Evolutionary conservation across 768 basidiomycete genomes (phyloP).

Genomic region (Mycena chlorophos): DNA sequence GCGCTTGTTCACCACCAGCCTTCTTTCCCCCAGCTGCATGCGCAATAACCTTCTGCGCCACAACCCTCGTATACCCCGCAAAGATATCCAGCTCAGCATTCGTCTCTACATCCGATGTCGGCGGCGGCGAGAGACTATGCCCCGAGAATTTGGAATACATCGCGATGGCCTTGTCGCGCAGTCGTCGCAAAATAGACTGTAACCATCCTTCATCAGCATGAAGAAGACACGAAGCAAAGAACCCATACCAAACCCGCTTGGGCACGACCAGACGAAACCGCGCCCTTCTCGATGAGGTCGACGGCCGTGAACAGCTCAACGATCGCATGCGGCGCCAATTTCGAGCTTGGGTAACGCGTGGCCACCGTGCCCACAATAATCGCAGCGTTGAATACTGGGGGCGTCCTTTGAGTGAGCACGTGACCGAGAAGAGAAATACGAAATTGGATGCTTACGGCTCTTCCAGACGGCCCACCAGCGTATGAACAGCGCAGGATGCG

Average conservation of each 20-base stretch:
- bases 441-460: constrained; percentile 20
- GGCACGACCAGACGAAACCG: constrained; percentile 38
- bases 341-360: constrained; percentile 39
- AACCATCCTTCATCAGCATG: background rate
- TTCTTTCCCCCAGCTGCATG: background rate
- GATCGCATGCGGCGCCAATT: constrained; percentile 44
- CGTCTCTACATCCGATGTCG: constrained; percentile 2
- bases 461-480: constrained; percentile 45
- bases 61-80: constrained; percentile 18
- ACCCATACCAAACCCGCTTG: constrained; percentile 36
- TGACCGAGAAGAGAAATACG: background rate
- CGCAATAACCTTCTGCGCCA: constrained; percentile 18
- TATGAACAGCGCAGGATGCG: constrained; percentile 22
- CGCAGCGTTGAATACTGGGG: constrained; percentile 18
- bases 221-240: background rate
- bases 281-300: constrained; percentile 43
- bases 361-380: constrained; percentile 45
- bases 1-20: background rate
- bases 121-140: constrained; percentile 11
- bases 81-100: constrained; percentile 18
- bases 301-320: constrained; percentile 45
- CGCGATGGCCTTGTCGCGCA: constrained; percentile 20
- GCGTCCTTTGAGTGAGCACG: background rate
- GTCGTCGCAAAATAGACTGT: constrained; percentile 20
- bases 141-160: constrained; percentile 18